These are phyloP conservation scores for Ophiostoma piceae DNA, from an alignment of 2,329 filamentous ascomycete species.

Conservation along the genomic window DNA sequence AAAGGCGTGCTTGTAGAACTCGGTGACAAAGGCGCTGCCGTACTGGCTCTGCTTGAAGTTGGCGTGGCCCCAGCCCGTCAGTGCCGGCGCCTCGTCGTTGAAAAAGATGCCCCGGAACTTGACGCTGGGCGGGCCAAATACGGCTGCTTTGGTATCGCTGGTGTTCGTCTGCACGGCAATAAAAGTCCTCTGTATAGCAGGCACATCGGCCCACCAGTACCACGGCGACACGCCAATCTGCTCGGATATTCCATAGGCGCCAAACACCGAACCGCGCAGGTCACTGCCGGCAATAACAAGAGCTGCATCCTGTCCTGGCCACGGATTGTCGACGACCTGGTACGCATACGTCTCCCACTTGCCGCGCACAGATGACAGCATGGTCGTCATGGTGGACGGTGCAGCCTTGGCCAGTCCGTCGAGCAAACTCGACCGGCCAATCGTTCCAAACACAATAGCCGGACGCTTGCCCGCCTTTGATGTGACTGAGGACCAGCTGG, in stretches of 20 bases:
- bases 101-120: neutral
- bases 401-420: neutral
- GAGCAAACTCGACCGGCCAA: neutral
- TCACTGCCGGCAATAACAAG: neutral
- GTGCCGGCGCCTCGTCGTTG: neutral
- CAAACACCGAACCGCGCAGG: neutral
- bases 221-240: neutral
- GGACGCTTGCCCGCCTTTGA: neutral
- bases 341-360: neutral
- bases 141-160: neutral
- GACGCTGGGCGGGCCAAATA: neutral
- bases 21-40: neutral
- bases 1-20: neutral
- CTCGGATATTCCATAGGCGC: neutral
- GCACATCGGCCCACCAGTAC: neutral
- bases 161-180: neutral
- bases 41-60: neutral
- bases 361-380: neutral
- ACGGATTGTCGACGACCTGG: neutral
- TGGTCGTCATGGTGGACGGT: neutral
- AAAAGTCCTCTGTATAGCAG: neutral
- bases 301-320: neutral
- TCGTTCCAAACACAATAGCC: neutral
- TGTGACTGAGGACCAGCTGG: neutral
- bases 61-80: neutral